Evolutionary conservation across 225 moss, liverwort and hornwort genomes (phyloP).

Genomic region (Takakia lepidozioides): DNA sequence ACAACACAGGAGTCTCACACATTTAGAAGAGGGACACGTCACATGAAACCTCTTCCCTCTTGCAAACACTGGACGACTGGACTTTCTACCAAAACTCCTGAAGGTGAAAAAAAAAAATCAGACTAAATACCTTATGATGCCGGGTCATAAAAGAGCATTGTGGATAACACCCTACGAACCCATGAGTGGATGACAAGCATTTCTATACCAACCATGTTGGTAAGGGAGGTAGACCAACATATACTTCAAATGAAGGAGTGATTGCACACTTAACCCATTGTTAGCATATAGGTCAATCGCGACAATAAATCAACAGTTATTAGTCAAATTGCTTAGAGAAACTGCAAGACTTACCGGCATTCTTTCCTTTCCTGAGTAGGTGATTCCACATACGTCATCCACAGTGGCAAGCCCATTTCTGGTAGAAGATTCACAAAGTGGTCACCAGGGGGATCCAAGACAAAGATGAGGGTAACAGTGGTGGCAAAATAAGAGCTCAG

Average conservation of each 20-base stretch:
- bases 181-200: not conserved
- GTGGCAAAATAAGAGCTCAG: constrained; percentile 1
- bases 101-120: not conserved
- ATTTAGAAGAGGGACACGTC: not conserved
- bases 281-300: not conserved
- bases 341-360: constrained; percentile 74
- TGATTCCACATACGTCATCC: constrained; percentile 71
- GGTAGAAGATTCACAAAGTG: not conserved
- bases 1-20: not conserved
- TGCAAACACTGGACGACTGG: not conserved
- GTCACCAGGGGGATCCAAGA: not conserved
- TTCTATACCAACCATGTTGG: constrained; percentile 1
- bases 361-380: constrained; percentile 83
- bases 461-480: constrained; percentile 5
- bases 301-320: not conserved
- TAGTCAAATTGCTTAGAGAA: no score
- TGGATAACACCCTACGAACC: no score
- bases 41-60: not conserved
- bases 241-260: not conserved
- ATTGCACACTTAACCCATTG: not conserved
- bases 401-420: constrained; percentile 61
- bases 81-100: not conserved
- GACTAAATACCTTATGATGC: no score
- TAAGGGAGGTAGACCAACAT: not conserved
- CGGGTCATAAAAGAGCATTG: no score